Evolutionary conservation across 2,329 filamentous ascomycete species (phyloP), one percentile per base, ranked within the genome.

Genomic region (Juglanconis oblonga): DNA sequence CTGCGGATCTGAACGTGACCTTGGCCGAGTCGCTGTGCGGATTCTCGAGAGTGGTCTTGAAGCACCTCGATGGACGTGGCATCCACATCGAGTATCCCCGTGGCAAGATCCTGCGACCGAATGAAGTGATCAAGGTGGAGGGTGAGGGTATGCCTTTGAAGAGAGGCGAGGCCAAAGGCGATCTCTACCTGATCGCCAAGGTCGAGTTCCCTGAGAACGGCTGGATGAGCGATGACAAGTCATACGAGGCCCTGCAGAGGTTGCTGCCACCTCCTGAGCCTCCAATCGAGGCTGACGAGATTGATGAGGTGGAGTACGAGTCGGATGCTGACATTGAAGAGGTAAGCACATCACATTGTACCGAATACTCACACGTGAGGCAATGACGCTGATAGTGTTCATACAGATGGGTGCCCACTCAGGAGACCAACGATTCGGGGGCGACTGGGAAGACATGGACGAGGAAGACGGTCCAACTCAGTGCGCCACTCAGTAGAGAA

Each of bases 101-200:
- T 69, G 94, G 94, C 67, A 89, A 93, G 73, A 82, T 98, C 55
- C 77, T 99, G 40, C 86, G 87, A 32, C 93, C 95, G 0, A 89
- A 87, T 32, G 91, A 99, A 71, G 85, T 94, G 7, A 81, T 99
- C 67, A 97, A 92, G 79, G 80, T 99, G 1, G 75, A 82, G 2
- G 92, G 92, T 32, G 95, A 99, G 77, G 95, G 95, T 62, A 99
- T 99, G 95, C 95, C 95, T 2, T 75, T 88, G 67, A 97, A 97
- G 82, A 87, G 88, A 59, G 91, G 88, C 64, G 95, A 99, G 44
- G 71, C 78, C 4, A 92, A 87, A 71, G 95, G 95, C 48, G 92
- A 98, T 70, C 79, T 99, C 17, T 99, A 94, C 75, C 81, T 99
- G 47, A 79, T 90, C 42, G 88, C 97, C 65, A 88, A 95, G 68